These are phyloP conservation scores for Russula abietina DNA, from an alignment of 768 basidiomycete genomes.

Conservation along the genomic window DNA sequence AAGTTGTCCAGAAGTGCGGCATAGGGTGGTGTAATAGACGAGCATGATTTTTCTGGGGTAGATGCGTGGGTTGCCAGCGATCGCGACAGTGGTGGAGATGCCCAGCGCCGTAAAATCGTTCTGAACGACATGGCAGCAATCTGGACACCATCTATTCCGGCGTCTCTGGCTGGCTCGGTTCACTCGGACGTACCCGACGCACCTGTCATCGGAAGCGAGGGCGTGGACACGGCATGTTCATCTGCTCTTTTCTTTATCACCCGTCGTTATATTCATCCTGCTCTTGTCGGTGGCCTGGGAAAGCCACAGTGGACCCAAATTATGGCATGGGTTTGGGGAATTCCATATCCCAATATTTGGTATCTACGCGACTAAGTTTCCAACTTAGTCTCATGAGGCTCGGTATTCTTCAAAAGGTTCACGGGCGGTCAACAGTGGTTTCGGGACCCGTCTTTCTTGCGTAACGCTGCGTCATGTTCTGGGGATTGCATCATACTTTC, in stretches of 20 bases:
- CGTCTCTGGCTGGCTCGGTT: not conserved
- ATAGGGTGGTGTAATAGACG: constrained; percentile 84
- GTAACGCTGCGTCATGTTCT: not conserved
- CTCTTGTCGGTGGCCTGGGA: not conserved
- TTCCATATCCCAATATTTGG: too few species aligned
- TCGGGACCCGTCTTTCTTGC: not conserved
- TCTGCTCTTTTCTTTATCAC: not conserved
- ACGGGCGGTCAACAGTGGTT: too few species aligned
- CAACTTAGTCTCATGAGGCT: not conserved
- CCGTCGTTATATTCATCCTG: not conserved
- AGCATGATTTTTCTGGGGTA: constrained; percentile 50
- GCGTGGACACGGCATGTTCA: not conserved
- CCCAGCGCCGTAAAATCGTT: constrained; percentile 7
- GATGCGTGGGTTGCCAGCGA: constrained; percentile 38
- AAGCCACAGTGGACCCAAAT: not conserved
- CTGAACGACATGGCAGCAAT: constrained; percentile 16
- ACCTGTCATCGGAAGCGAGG: too few species aligned
- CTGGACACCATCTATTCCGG: not conserved
- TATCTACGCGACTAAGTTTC: too few species aligned
- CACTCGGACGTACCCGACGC: not conserved
- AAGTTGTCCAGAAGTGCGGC: constrained; percentile 62
- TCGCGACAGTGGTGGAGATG: constrained; percentile 5
- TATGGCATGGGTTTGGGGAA: too few species aligned
- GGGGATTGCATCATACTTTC: not conserved
- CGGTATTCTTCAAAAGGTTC: not conserved